Percentiles rank a stretch among this genome's conserved stretches.
phyloP scores from a whole-genome alignment of 768 basidiomycete species.

The Floccularia luteovirens region DNA sequence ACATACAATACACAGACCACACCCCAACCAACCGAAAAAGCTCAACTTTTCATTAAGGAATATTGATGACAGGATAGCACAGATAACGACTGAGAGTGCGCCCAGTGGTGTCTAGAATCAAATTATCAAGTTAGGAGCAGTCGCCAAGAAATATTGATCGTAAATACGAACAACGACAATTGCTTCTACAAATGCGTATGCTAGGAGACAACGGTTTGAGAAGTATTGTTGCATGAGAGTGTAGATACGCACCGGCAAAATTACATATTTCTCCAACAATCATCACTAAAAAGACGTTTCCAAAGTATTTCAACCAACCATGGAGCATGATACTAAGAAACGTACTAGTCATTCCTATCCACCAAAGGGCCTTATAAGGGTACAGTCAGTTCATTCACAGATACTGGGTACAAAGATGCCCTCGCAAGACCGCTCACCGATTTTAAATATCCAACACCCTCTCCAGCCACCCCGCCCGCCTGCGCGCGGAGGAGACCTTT shows the following conservation, averaged over 20 bases:
- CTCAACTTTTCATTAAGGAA: constrained; percentile 91
- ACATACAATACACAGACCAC: constrained; percentile 82
- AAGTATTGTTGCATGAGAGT: constrained; percentile 9
- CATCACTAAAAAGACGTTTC: constrained; percentile 59
- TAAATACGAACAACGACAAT: constrained; percentile 72
- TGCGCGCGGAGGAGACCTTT: constrained; percentile 80
- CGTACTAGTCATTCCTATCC: constrained; percentile 86
- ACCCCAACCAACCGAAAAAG: constrained; percentile 97
- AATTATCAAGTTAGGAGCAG: neutral
- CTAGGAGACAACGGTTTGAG: constrained; percentile 22
- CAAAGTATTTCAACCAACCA: neutral
- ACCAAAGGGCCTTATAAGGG: constrained; percentile 71
- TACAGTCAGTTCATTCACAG: constrained; percentile 7
- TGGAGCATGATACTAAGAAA: constrained; percentile 6
- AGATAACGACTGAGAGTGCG: constrained; percentile 93
- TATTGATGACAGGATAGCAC: constrained; percentile 85
- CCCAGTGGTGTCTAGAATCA: constrained; percentile 77
- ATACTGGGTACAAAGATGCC: constrained; percentile 1
- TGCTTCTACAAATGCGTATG: constrained; percentile 87
- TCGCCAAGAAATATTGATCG: neutral
- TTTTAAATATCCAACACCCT: constrained; percentile 93
- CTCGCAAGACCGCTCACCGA: constrained; percentile 46
- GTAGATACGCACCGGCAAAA: constrained; percentile 56
- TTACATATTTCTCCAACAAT: constrained; percentile 86
- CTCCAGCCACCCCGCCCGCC: constrained; percentile 71